Conservation (phyloP, 176 grass and related monocot genomes). For the Typha latifolia region DNA sequence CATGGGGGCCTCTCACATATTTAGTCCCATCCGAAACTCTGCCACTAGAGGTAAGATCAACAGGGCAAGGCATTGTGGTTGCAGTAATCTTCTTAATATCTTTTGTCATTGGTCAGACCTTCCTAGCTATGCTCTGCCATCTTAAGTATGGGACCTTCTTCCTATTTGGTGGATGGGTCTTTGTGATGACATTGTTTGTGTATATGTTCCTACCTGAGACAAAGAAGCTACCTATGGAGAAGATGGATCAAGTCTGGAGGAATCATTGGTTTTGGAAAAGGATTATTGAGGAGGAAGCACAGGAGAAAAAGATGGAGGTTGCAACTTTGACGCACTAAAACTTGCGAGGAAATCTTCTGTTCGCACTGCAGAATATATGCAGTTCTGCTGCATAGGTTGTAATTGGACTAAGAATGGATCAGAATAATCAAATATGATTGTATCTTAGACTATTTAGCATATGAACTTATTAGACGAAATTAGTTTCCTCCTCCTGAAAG, state of each 20-base stretch:
- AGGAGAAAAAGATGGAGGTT: constrained; percentile 1
- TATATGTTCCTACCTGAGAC: constrained; percentile 67
- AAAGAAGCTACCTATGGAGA: constrained; percentile 66
- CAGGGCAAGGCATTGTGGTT: constrained; percentile 67
- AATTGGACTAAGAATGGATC: too few species aligned
- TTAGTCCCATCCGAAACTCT: constrained; percentile 57
- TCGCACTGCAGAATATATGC: too few species aligned
- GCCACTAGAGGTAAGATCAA: constrained; percentile 64
- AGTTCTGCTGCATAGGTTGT: too few species aligned
- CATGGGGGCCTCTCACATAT: constrained; percentile 70
- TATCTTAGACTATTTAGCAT: too few species aligned
- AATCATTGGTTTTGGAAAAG: constrained; percentile 67
- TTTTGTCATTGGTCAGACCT: constrained; percentile 56
- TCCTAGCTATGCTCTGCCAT: constrained; percentile 43
- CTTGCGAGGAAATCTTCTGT: background rate
- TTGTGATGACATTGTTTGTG: constrained; percentile 44
- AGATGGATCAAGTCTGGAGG: constrained; percentile 69
- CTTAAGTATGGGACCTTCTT: constrained; percentile 62
- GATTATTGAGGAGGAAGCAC: constrained; percentile 27
- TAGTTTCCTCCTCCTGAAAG: too few species aligned
- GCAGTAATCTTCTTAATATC: constrained; percentile 53
- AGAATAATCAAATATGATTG: too few species aligned
- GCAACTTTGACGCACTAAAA: background rate
- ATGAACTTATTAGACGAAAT: too few species aligned
- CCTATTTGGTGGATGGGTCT: constrained; percentile 42